Evolutionary conservation across 495 filamentous ascomycete genomes (phyloP), one percentile per base, ranked within the genome.

Genomic region (Podospora australis): DNA sequence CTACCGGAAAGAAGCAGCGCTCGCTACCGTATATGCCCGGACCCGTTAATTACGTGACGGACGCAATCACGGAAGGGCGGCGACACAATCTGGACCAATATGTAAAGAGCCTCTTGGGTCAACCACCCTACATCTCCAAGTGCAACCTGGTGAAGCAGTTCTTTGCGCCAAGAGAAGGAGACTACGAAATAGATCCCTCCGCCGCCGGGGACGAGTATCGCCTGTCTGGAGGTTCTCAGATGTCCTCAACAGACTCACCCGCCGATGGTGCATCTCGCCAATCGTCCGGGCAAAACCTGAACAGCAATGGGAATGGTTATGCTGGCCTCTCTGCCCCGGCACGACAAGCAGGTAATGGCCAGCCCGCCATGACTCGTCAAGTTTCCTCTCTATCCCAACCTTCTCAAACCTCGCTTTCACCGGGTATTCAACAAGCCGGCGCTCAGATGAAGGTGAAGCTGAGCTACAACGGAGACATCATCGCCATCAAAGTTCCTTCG

Each of bases 11-110:
- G 32, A 81, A 83, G 54, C 80, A 84, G 44, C 82, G 92, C 24
- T 87, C 85, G 13, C 65, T 98, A 6, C 92, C 92, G n/a, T 98
- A 91, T 66, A 98, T 98, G 92, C 92, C 92, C 16, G 92, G 92
- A 8, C 92, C 92, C 17, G 91, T 98, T 56, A 95, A 90, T 48
- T 94, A 95, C 68, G 94, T 98, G 44, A 98, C 94, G 13, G 94
- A 96, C 61, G 87, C 87, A 6, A 96, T 98, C 57, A 95, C 90
- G 29, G 89, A 95, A 54, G 92, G 89, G 24, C 82, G 92, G 40
- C 82, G 90, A 39, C 84, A 88, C 54, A 95, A 90, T 62, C 72
- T 98, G 10, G 90, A 98, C 60, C 84, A 90, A 47, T 98, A 98
- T 54, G 87, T 98, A 56, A 90, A 90, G 66, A 89, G 90, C 52